These are phyloP conservation scores for Erysimum pusillum DNA, from an alignment of 441 rosid species.

Conservation along the genomic window DNA sequence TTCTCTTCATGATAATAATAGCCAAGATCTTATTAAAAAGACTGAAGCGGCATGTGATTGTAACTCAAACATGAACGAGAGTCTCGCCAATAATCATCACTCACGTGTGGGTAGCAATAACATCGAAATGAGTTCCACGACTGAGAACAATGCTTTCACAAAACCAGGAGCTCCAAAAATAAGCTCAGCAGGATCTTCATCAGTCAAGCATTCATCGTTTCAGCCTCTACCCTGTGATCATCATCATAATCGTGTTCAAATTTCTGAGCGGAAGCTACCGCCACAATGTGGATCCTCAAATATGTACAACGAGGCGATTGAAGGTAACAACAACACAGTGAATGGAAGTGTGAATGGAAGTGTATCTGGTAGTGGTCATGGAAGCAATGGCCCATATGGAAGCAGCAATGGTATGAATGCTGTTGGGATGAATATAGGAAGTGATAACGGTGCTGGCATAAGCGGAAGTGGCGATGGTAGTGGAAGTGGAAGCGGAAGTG, in stretches of 20 bases:
- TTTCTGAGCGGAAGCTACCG: slow-evolving; percentile 40
- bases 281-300: slow-evolving; percentile 67
- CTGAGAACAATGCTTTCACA: slow-evolving; percentile 53
- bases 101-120: slow-evolving; percentile 71
- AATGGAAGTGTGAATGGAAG: slow-evolving; percentile 73
- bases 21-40: slow-evolving; percentile 55
- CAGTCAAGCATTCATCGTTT: slow-evolving; percentile 42
- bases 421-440: slow-evolving; percentile 52
- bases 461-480: slow-evolving; percentile 56
- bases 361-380: slow-evolving; percentile 75
- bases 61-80: slow-evolving; percentile 56
- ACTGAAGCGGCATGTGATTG: slow-evolving; percentile 49
- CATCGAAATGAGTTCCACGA: slow-evolving; percentile 62
- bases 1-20: slow-evolving; percentile 59
- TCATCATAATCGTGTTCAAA: slow-evolving; percentile 35
- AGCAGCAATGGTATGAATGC: slow-evolving; percentile 59
- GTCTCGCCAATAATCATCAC: slow-evolving; percentile 56
- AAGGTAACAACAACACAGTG: slow-evolving; percentile 50
- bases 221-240: slow-evolving; percentile 44
- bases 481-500: slow-evolving; percentile 46
- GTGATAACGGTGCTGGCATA: slow-evolving; percentile 55
- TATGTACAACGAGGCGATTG: slow-evolving; percentile 50
- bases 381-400: slow-evolving; percentile 55
- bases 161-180: slow-evolving; percentile 56
- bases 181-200: slow-evolving; percentile 52